Evolutionary conservation across 1,284 basidiomycete species (phyloP), one percentile per base, ranked within the genome.

Genomic region (Tausonia pullulans): DNA sequence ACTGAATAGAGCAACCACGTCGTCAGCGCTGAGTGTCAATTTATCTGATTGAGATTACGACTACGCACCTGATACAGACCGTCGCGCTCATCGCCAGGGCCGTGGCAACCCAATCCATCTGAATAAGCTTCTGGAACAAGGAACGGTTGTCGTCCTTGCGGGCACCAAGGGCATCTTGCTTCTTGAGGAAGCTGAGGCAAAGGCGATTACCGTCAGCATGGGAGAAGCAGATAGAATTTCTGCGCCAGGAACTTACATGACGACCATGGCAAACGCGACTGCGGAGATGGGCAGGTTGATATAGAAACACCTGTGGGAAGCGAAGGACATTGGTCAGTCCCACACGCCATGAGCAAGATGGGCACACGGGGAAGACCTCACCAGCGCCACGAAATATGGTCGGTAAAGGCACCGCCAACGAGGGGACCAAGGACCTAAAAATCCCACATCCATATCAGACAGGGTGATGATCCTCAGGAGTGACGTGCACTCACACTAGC

Each of bases 371-470:
- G 10, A 4, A 16, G 41, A 55, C 52, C 56, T 7, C 54, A 62
- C 72, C 72, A 73, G 62, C 75, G 60, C 76, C 77, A 78, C 0
- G 71, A 70, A 41, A 76, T 75, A 62, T 77, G 74, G 66, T 79
- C 78, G 3, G 75, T 68, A 58, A 79, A 78, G 1, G 75, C 78
- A 16, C 79, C 78, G 14, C 77, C 77, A 3, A 79, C 66, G 0
- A 79, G 70, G 5, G 78, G 77, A 6, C 78, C 78, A 46, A 78
- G 67, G 55, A 79, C 73, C 41, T 70, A 74, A 3, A 75, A 73
- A 16, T 75, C 77, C 63, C 79, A 78, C 7, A 39, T 13, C 52
- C 6, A 9, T 54, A 1, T 27, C 5, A 11, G 45, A 67, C 16
- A 14, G 3, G 27, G 9, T 13, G 27, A 39, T 2, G 54, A 57